Percentiles rank a stretch among this genome's conserved stretches.
Evolutionary conservation across 768 basidiomycete genomes (phyloP).

Genomic region (Phanerodontia chrysosporium): DNA sequence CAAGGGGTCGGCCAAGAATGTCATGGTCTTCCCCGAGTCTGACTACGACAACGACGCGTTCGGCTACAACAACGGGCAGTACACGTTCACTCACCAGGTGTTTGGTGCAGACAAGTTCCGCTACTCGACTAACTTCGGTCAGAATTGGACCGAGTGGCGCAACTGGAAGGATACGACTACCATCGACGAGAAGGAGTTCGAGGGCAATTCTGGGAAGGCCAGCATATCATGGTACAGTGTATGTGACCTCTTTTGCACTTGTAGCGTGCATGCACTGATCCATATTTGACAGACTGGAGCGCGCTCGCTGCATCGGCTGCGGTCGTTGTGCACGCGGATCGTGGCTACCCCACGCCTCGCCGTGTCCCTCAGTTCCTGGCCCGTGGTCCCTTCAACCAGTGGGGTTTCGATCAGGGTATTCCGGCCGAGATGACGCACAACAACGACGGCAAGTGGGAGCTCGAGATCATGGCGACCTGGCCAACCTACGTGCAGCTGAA

Average conservation of each 20-base stretch:
- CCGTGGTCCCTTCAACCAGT: constrained; percentile 86
- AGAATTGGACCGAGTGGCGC: constrained; percentile 79
- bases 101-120: constrained; percentile 84
- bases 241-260: constrained; percentile 24
- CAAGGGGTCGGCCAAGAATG: constrained; percentile 71
- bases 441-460: constrained; percentile 69
- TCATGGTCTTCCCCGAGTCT: constrained; percentile 81
- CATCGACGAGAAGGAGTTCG: constrained; percentile 57
- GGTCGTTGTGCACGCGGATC: constrained; percentile 76
- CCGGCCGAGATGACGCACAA: constrained; percentile 62
- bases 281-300: constrained; percentile 65
- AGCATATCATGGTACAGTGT: constrained; percentile 91
- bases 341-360: constrained; percentile 53
- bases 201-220: constrained; percentile 63
- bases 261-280: neutral
- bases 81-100: constrained; percentile 77
- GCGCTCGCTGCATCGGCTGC: constrained; percentile 54
- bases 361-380: constrained; percentile 85
- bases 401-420: constrained; percentile 89
- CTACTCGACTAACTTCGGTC: constrained; percentile 83
- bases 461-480: constrained; percentile 89
- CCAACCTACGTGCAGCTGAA: constrained; percentile 69
- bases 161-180: constrained; percentile 71
- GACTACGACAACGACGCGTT: constrained; percentile 71
- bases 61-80: constrained; percentile 55